Evolutionary conservation across 495 filamentous ascomycete species (phyloP).

Genomic region (Monascus purpureus): DNA sequence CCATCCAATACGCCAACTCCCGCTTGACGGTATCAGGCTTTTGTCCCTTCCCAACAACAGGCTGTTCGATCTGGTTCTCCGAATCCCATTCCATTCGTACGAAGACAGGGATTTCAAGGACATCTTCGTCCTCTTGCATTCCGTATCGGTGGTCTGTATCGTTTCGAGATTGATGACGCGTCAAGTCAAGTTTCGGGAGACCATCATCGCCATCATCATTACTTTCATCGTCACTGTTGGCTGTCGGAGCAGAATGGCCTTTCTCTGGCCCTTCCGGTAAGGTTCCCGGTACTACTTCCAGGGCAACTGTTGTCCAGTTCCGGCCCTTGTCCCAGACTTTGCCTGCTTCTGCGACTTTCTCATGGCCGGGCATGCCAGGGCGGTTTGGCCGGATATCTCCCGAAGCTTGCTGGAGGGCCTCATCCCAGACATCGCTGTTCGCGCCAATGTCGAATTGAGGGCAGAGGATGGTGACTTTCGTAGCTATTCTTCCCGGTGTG

Average conservation of each 20-base stretch:
- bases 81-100: constrained; percentile 86
- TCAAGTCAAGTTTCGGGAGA: background rate
- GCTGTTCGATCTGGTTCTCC: constrained; percentile 50
- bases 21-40: constrained; percentile 42
- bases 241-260: background rate
- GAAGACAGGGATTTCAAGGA: constrained; percentile 91
- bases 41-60: constrained; percentile 28
- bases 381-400: constrained; percentile 20
- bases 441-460: constrained; percentile 92
- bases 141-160: constrained; percentile 1
- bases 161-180: constrained; percentile 7
- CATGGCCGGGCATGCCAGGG: constrained; percentile 21
- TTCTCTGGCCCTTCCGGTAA: constrained; percentile 15
- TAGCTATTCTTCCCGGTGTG: constrained; percentile 63
- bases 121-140: constrained; percentile 58
- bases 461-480: constrained; percentile 81
- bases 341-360: constrained; percentile 66
- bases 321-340: constrained; percentile 90
- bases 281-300: constrained; percentile 72
- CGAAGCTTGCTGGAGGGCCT: constrained; percentile 48
- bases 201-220: constrained; percentile 14
- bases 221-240: constrained; percentile 3
- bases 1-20: constrained; percentile 92
- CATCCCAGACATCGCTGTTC: constrained; percentile 92
- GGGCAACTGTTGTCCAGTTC: constrained; percentile 87